Base-by-base conservation (phyloP, 148 eudicot genomes). In the Rhododendron molle region DNA sequence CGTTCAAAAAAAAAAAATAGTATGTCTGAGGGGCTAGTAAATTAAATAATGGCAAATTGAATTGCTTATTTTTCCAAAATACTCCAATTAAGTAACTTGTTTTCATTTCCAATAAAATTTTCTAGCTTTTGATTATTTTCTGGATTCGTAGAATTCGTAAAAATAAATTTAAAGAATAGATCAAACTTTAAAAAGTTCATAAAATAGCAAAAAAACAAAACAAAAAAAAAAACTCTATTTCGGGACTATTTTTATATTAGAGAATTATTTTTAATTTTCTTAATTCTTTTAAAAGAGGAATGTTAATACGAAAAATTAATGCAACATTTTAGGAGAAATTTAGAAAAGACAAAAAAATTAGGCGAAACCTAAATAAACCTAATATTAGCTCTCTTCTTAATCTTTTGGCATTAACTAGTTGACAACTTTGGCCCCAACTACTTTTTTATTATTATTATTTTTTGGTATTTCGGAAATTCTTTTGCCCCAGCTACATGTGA, bases 401-500 rank as follows among this genome's bases (percentile, higher is more conserved):
- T 60, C 38, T 30, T 71, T 71, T 30, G 10, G 76, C 5, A 72
- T 26, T 65, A 65, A n/a, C n/a, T n/a, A 16, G 44, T 74, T 76
- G 79, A 76, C 49, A 76, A 38, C 79, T 8, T 76, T 7, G 49
- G 26, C 14, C 47, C 28, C 79, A 38, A 36, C n/a, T 76, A 76
- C 49, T 60, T 65, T 85, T 50, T 40, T 5, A 5, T 0, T 40
- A 5, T 50, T 50, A 34, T 34, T 49, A 11, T 12, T 50, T 50
- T 50, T 50, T 50, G 54, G 54, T 50, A 46, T 9, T 46, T 46
- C 49, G 49, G 49, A 8, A 46, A 46, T 46, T 49, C 38, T 73
- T 73, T 34, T 44, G 21, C 76, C 43, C 23, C 77, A 34, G 15
- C 40, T 73, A 34, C 77, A 84, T 77, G 82, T 78, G 86, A 7